A percentile compares a stretch with the other conserved stretches of the same genome.
These are phyloP conservation scores for Cudoniella acicularis DNA, from an alignment of 495 filamentous ascomycete genomes.

Conservation along the genomic window DNA sequence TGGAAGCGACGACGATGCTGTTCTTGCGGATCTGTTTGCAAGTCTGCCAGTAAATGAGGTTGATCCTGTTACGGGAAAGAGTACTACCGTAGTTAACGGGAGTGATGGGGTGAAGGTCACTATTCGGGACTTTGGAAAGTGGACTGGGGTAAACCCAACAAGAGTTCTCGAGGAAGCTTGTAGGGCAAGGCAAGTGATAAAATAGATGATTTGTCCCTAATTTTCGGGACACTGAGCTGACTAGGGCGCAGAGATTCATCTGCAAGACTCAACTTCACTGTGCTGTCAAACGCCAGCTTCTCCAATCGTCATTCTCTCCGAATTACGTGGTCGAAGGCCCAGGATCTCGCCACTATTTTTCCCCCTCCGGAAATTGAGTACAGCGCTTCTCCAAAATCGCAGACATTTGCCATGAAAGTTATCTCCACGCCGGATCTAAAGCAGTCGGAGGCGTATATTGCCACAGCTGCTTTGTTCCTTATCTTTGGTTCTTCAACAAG, in stretches of 20 bases:
- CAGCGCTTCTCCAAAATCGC: slow-evolving; percentile 34
- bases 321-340: slow-evolving; percentile 76
- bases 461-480: slow-evolving; percentile 75
- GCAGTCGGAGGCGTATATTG: slow-evolving; percentile 84
- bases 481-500: slow-evolving; percentile 71
- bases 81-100: slow-evolving; percentile 45
- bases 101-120: slow-evolving; percentile 48
- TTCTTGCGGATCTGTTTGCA: slow-evolving; percentile 56
- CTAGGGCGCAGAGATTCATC: slow-evolving; percentile 55
- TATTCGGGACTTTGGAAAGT: slow-evolving; percentile 81
- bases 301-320: slow-evolving; percentile 69
- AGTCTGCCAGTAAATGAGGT: slow-evolving; percentile 64
- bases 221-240: slow-evolving; percentile 7
- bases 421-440: slow-evolving; percentile 70
- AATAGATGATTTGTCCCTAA: not conserved
- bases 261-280: slow-evolving; percentile 58
- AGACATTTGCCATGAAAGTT: slow-evolving; percentile 65
- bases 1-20: slow-evolving; percentile 49
- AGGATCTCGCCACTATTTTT: slow-evolving; percentile 48
- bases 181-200: slow-evolving; percentile 61
- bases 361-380: slow-evolving; percentile 40
- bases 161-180: slow-evolving; percentile 82
- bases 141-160: slow-evolving; percentile 64
- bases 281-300: slow-evolving; percentile 68
- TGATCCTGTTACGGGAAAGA: slow-evolving; percentile 47